Base-by-base conservation (phyloP, 1,284 basidiomycete genomes). In the Rhodotorula sp. region DNA sequence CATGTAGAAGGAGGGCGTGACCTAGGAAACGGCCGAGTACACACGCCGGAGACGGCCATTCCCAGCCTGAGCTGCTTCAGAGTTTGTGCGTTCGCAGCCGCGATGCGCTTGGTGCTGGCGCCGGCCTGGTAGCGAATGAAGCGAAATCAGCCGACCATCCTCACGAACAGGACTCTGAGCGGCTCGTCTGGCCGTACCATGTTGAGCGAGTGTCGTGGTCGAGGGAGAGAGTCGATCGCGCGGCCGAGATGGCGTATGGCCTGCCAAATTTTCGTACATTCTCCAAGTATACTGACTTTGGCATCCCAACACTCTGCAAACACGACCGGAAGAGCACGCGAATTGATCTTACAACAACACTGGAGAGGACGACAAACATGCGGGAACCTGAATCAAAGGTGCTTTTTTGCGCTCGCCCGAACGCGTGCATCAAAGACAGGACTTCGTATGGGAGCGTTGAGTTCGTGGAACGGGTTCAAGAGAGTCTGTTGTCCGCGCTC, bases 401-500 rank as follows among this genome's bases (percentile, higher is more conserved):
- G 84, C 83, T 90, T 91, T 83, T 90, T 91, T 67, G 94, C 94
- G 81, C 89, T 91, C n/a, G 89, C 87, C 74, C 91, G 85, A 3
- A 97, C 89, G 61, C 91, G 86, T 5, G 84, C 84, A 80, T 97
- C 93, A 83, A 97, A 97, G 21, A 88, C 86, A 15, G 82, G 80
- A 80, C 91, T 93, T 69, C 87, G 86, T 76, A 97, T 93, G 48
- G 86, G 83, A 58, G 88, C 90, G 80, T 96, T 93, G 58, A 91
- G 89, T 23, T 90, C 92, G 80, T 96, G 91, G 83, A 97, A 97
- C 16, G 94, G 94, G 79, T 94, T 97, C 82, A 96, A 77, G 84
- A 88, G 86, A 75, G 90, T 89, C 94, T 97, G 82, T 48, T 23
- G 4, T 5, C 3, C n/a, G 18, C 7, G 5, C 23, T 60, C 23